Conservation (phyloP, 306 rosid species). For the Luffa aegyptiaca region DNA sequence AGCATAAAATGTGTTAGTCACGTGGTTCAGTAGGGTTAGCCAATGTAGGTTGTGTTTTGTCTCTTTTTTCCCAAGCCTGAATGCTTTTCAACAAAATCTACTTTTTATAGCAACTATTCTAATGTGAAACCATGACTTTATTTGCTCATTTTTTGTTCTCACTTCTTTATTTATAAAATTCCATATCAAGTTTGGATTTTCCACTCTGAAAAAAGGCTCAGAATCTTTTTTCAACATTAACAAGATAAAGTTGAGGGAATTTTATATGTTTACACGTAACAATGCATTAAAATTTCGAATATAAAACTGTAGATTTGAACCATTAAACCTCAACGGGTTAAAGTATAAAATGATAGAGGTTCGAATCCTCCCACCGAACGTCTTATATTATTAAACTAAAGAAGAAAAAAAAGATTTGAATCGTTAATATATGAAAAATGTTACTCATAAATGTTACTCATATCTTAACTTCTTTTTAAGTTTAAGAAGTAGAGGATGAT, state of each 20-base stretch:
- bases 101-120: neutral
- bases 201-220: neutral
- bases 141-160: neutral
- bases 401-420: too few relatives aligned
- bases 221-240: neutral
- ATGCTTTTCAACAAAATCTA: neutral
- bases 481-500: too few relatives aligned
- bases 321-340: too few relatives aligned
- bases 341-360: too few relatives aligned
- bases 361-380: too few relatives aligned
- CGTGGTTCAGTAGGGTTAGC: neutral
- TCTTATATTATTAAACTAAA: too few relatives aligned
- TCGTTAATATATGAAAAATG: too few relatives aligned
- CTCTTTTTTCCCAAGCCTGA: neutral
- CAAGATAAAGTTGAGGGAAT: neutral
- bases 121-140: constrained; percentile 3
- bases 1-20: neutral
- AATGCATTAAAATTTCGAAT: too few relatives aligned
- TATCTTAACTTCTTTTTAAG: too few relatives aligned
- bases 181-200: neutral
- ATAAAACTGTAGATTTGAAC: too few relatives aligned
- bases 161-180: neutral
- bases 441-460: too few relatives aligned
- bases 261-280: neutral
- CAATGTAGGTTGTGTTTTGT: neutral